Percentiles rank a stretch among this genome's conserved stretches.
Evolutionary conservation across 2,329 filamentous ascomycete genomes (phyloP).

Genomic region (Aureobasidium sp.): DNA sequence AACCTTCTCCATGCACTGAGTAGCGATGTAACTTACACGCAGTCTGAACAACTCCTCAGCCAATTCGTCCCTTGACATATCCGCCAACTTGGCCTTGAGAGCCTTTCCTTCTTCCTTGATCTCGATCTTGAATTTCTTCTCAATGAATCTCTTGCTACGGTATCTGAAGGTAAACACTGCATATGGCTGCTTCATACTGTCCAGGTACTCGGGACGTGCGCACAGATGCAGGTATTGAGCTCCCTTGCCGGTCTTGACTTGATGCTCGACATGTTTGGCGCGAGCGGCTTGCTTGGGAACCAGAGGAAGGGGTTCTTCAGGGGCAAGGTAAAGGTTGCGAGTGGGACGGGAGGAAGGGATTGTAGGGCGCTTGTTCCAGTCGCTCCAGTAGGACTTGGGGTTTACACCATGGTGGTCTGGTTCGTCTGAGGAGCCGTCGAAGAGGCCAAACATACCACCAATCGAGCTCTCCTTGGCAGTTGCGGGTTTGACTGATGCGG

Average conservation of each 20-base stretch:
- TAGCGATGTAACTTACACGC: neutral
- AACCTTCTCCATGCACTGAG: rapidly evolving
- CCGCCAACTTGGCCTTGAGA: constrained; percentile 6
- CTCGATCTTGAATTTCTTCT: constrained; percentile 25
- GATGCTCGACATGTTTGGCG: constrained; percentile 19
- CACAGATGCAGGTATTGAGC: constrained; percentile 30
- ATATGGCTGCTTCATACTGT: constrained; percentile 31
- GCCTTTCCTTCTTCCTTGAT: constrained; percentile 16
- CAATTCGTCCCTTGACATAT: constrained; percentile 1
- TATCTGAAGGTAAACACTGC: constrained; percentile 42
- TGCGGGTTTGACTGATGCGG: neutral
- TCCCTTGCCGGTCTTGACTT: constrained; percentile 28
- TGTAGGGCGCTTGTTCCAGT: constrained; percentile 16
- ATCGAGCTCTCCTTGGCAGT: constrained; percentile 8
- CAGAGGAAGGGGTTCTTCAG: constrained; percentile 22
- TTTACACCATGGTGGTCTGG: constrained; percentile 4
- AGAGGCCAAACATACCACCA: constrained; percentile 20
- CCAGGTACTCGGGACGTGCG: constrained; percentile 32
- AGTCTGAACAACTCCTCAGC: constrained; percentile 1
- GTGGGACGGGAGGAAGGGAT: neutral
- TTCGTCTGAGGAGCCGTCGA: constrained; percentile 25
- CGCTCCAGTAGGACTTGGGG: constrained; percentile 26
- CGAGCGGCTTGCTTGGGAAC: constrained; percentile 13
- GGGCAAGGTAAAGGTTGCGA: constrained; percentile 22
- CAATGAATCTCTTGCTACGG: constrained; percentile 27